Percentiles rank a stretch among this genome's conserved stretches.
These are phyloP conservation scores for Cicer bijugum DNA, from an alignment of 306 rosid species.

Conservation along the genomic window DNA sequence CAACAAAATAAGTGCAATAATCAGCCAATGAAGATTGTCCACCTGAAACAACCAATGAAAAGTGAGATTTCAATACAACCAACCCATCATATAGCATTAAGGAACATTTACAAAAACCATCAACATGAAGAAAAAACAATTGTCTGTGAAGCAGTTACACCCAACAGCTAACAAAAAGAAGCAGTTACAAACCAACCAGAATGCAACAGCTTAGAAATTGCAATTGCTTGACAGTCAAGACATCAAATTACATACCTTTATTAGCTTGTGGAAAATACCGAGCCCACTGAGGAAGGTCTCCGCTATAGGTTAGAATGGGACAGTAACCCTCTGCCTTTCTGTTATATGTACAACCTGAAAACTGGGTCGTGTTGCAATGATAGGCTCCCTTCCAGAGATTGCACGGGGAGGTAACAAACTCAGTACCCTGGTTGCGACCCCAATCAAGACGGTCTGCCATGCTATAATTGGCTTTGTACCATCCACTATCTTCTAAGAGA, in stretches of 20 bases:
- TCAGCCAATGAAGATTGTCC: conserved; percentile 97
- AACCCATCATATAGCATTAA: conserved; percentile 31
- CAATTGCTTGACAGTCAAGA: conserved; percentile 35
- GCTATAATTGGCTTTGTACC: conserved; percentile 97
- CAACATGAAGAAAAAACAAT: conserved; percentile 12
- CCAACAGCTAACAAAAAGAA: background rate
- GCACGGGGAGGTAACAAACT: conserved; percentile 87
- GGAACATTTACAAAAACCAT: conserved; percentile 31
- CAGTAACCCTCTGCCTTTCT: conserved; percentile 99
- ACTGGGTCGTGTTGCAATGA: conserved; percentile 84
- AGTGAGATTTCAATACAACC: conserved; percentile 31
- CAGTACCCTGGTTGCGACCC: conserved; percentile 94
- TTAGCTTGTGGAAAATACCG: conserved; percentile 88
- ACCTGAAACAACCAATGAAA: conserved; percentile 60
- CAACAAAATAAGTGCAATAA: conserved; percentile 93
- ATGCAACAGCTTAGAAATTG: conserved; percentile 12
- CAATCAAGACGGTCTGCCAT: conserved; percentile 95
- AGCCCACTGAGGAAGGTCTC: conserved; percentile 95
- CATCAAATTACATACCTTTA: conserved; percentile 58
- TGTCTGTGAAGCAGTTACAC: conserved; percentile 7
- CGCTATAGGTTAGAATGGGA: conserved; percentile 81
- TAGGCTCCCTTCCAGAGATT: conserved; percentile 93
- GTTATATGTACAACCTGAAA: conserved; percentile 91
- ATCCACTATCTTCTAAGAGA: conserved; percentile 92
- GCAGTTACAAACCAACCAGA: conserved; percentile 33